phyloP scores from a whole-genome alignment of 2,329 filamentous ascomycete genomes.

The Phyllosticta citrichinensis region DNA sequence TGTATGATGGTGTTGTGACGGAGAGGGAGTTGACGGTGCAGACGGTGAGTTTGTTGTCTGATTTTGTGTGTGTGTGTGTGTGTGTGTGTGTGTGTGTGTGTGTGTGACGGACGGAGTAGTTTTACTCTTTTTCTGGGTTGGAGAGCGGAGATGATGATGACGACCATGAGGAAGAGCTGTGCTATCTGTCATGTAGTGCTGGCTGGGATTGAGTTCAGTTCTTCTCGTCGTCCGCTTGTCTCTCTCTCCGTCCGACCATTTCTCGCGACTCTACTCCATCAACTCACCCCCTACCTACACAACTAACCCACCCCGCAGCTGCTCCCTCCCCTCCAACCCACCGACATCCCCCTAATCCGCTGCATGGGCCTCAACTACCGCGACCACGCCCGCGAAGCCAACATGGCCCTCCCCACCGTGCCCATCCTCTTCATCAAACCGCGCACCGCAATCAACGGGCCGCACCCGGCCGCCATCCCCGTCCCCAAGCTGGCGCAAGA shows the following conservation, averaged over 20 bases:
- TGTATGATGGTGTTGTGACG: slow-evolving; percentile 28
- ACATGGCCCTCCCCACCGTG: slow-evolving; percentile 58
- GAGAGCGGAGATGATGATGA: not conserved
- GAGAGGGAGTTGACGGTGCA: slow-evolving; percentile 20
- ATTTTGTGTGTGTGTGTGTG: too few relatives aligned
- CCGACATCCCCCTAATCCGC: slow-evolving; percentile 33
- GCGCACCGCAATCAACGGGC: slow-evolving; percentile 29
- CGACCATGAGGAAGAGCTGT: too few relatives aligned
- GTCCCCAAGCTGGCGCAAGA: slow-evolving; percentile 42
- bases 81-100: too few relatives aligned
- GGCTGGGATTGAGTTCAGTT: too few relatives aligned
- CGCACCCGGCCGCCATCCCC: slow-evolving; percentile 32
- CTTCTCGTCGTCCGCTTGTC: too few relatives aligned
- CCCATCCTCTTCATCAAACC: slow-evolving; percentile 52
- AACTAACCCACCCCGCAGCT: not conserved
- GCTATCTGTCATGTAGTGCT: too few relatives aligned
- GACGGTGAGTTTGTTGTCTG: slow-evolving; percentile 12
- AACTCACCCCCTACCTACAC: not conserved
- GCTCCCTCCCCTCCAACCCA: slow-evolving; percentile 25
- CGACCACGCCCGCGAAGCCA: slow-evolving; percentile 34
- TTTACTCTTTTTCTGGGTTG: not conserved
- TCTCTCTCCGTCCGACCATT: not conserved
- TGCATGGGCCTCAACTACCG: slow-evolving; percentile 39
- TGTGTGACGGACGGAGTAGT: too few relatives aligned
- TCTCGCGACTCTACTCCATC: not conserved